Conservation (phyloP, 306 rosid species). For the Acmispon strigosus region DNA sequence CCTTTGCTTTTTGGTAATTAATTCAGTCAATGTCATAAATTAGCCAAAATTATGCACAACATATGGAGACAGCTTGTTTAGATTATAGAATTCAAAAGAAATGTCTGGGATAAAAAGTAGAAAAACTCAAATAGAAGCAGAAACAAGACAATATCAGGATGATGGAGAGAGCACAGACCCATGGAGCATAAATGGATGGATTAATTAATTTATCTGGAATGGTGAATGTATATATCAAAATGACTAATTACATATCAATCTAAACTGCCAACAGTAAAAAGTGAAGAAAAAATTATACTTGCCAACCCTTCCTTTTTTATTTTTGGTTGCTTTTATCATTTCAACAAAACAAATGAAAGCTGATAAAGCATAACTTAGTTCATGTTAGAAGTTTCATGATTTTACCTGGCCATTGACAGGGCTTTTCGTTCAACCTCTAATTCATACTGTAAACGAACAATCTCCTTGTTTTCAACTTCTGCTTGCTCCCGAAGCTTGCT, state of each 20-base stretch:
- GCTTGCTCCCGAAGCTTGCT: constrained; percentile 60
- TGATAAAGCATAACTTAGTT: background rate
- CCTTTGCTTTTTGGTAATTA: background rate
- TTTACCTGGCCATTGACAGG: constrained; percentile 82
- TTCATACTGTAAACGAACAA: constrained; percentile 60
- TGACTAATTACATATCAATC: too few relatives aligned
- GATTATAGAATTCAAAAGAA: background rate
- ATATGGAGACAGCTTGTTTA: too few relatives aligned
- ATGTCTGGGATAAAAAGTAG: too few relatives aligned
- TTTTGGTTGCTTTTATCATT: too few relatives aligned
- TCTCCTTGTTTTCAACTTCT: constrained; percentile 62
- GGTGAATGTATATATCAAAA: too few relatives aligned
- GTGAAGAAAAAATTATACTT: too few relatives aligned
- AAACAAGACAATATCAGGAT: background rate
- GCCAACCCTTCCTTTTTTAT: too few relatives aligned
- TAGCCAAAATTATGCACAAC: background rate
- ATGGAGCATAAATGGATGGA: background rate
- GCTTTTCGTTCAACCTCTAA: constrained; percentile 82
- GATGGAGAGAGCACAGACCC: background rate
- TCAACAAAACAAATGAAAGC: too few relatives aligned
- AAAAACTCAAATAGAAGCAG: background rate
- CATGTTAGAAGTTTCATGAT: background rate
- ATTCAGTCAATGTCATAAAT: background rate
- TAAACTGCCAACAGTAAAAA: too few relatives aligned
- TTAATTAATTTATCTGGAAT: too few relatives aligned